Evolutionary conservation across 225 moss, liverwort and hornwort species (phyloP).

Genomic region (Pseudoscleropodium purum): DNA sequence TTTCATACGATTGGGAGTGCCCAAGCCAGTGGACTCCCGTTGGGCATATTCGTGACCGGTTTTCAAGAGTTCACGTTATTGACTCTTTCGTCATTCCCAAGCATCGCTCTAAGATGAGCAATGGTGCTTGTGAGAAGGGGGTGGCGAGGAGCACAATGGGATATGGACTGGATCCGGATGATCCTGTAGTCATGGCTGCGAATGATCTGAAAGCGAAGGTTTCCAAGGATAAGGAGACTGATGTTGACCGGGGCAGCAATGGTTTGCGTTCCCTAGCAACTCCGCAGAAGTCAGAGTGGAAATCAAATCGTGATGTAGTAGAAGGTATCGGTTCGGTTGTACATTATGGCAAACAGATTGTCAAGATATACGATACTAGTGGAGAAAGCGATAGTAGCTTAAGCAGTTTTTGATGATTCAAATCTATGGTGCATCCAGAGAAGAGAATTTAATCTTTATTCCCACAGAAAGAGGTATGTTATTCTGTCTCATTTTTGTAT

Average conservation of each 20-base stretch:
- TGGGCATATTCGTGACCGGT: conserved; percentile 59
- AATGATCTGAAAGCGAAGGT: conserved; percentile 23
- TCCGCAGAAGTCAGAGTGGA: conserved; percentile 18
- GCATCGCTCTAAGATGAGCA: background rate
- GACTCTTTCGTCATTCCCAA: conserved; percentile 75
- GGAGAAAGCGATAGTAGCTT: conserved; percentile 44
- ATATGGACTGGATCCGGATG: conserved; percentile 2
- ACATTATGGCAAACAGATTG: conserved; percentile 1
- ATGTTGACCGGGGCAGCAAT: background rate
- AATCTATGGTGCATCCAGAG: background rate
- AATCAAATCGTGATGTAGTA: background rate
- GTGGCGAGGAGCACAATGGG: background rate
- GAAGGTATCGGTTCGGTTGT: conserved; percentile 6
- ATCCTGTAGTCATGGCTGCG: conserved; percentile 17
- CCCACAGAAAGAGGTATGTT: background rate
- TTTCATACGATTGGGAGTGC: conserved; percentile 62
- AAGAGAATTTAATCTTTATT: background rate
- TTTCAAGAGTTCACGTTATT: conserved; percentile 71
- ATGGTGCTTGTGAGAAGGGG: background rate
- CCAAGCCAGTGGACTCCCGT: conserved; percentile 97
- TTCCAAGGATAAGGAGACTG: background rate
- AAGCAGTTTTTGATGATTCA: conserved; percentile 20
- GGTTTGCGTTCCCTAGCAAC: conserved; percentile 37
- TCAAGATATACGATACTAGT: conserved; percentile 16
- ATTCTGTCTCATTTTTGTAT: background rate